Conservation (phyloP, 768 basidiomycete genomes). For the Mycena crocata region DNA sequence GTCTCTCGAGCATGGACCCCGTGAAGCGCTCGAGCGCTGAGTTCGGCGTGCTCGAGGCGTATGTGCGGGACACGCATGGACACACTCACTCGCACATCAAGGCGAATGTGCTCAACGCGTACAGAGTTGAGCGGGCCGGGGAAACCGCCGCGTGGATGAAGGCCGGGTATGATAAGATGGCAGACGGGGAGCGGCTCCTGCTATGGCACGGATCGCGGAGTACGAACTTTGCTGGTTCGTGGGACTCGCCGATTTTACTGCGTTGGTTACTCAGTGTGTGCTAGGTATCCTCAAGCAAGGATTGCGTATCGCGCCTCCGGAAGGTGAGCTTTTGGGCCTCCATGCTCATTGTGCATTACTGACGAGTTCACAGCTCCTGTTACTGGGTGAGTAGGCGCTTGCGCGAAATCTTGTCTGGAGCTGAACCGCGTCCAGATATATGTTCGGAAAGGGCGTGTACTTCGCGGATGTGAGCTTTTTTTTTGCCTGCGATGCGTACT, state of each 20-base stretch:
- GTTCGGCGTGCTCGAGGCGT: constrained; percentile 59
- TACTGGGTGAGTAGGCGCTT: constrained; percentile 45
- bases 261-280: neutral
- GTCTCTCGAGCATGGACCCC: constrained; percentile 63
- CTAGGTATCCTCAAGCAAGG: constrained; percentile 68
- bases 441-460: constrained; percentile 78
- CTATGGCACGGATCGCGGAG: constrained; percentile 75
- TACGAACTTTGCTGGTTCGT: constrained; percentile 66
- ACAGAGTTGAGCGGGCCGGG: constrained; percentile 60
- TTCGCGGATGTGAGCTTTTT: constrained; percentile 64
- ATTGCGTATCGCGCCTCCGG: constrained; percentile 72
- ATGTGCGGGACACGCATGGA: constrained; percentile 68
- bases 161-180: constrained; percentile 56
- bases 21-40: constrained; percentile 54
- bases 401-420: too few species aligned
- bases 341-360: too few species aligned
- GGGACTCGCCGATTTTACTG: neutral
- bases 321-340: constrained; percentile 50
- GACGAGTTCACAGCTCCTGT: constrained; percentile 53
- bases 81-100: constrained; percentile 60
- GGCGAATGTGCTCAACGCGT: constrained; percentile 59
- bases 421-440: constrained; percentile 48
- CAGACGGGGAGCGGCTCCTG: constrained; percentile 63
- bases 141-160: constrained; percentile 54
- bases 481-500: constrained; percentile 6